These are phyloP conservation scores for Apophysomyces ossiformis DNA, from an alignment of 371 early-diverging fungal genomes.

Conservation along the genomic window DNA sequence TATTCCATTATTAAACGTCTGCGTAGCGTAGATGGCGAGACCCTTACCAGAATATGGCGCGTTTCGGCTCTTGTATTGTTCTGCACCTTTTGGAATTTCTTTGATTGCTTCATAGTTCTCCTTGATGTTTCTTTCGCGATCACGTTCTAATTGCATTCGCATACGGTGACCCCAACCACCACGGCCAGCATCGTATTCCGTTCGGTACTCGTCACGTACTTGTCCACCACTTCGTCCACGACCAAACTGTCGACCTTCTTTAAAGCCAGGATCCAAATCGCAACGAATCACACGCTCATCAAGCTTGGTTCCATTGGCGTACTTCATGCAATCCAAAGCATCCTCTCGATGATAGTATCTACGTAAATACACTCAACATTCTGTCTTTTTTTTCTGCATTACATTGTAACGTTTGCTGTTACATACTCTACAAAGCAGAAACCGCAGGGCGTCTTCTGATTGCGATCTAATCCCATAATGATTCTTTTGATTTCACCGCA, in stretches of 20 bases:
- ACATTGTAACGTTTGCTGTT: not conserved
- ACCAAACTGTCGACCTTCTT: slow-evolving; percentile 96
- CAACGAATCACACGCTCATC: slow-evolving; percentile 95
- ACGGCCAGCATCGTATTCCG: slow-evolving; percentile 93
- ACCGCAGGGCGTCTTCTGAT: slow-evolving; percentile 96
- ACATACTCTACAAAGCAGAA: slow-evolving; percentile 98
- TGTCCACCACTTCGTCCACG: slow-evolving; percentile 96
- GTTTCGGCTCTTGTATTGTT: slow-evolving; percentile 54
- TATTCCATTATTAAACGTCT: not conserved
- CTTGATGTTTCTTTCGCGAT: slow-evolving; percentile 65
- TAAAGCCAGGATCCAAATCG: slow-evolving; percentile 98
- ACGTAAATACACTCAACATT: slow-evolving; percentile 1
- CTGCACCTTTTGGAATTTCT: slow-evolving; percentile 67
- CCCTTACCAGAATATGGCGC: not conserved
- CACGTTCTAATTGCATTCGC: slow-evolving; percentile 65
- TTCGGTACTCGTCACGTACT: slow-evolving; percentile 94
- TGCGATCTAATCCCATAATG: slow-evolving; percentile 97
- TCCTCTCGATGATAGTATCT: slow-evolving; percentile 89
- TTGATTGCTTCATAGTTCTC: slow-evolving; percentile 68
- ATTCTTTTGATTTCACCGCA: slow-evolving; percentile 97
- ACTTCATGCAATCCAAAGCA: slow-evolving; percentile 93
- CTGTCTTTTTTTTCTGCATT: not conserved
- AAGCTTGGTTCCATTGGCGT: slow-evolving; percentile 92
- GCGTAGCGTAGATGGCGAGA: not conserved
- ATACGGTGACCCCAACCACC: slow-evolving; percentile 96